These are phyloP conservation scores for Lipomyces orientalis DNA, from an alignment of 805 yeast species.

Conservation along the genomic window DNA sequence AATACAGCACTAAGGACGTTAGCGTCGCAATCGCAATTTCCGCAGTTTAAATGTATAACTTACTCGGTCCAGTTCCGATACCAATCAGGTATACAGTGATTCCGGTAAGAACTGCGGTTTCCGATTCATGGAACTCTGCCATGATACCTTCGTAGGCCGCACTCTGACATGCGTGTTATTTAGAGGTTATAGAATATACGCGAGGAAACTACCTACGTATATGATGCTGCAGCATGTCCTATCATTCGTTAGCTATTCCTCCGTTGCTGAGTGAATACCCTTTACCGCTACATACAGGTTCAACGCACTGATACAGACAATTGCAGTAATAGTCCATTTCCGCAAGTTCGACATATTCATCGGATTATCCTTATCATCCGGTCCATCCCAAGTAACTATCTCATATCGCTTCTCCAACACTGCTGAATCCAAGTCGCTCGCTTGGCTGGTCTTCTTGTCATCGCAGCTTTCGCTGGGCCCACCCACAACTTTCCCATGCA, in stretches of 20 bases:
- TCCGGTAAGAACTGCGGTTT: not conserved
- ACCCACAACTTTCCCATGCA: not conserved
- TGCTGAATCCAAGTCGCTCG: not conserved
- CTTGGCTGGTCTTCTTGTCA: not conserved
- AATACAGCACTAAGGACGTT: slow-evolving; percentile 67
- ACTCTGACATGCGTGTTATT: not conserved
- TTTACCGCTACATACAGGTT: not conserved
- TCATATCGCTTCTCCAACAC: not conserved
- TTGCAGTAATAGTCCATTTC: slow-evolving; percentile 50
- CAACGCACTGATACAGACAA: slow-evolving; percentile 32
- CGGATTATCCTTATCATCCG: slow-evolving; percentile 49
- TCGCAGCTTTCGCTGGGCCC: not conserved
- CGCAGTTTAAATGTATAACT: slow-evolving; percentile 40
- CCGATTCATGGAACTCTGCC: not conserved
- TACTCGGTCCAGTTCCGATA: not conserved
- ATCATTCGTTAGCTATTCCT: not conserved
- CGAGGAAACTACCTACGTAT: slow-evolving; percentile 53
- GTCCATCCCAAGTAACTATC: slow-evolving; percentile 35
- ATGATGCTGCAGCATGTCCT: slow-evolving; percentile 10
- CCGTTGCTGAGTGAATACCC: not conserved
- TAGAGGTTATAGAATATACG: slow-evolving; percentile 53
- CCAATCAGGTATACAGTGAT: slow-evolving; percentile 3
- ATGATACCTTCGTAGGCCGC: not conserved
- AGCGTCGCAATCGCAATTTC: slow-evolving; percentile 57
- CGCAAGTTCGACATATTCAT: slow-evolving; percentile 43